Conservation (phyloP, 352 stramenopile genomes). For the Globisporangium iwayamae region DNA sequence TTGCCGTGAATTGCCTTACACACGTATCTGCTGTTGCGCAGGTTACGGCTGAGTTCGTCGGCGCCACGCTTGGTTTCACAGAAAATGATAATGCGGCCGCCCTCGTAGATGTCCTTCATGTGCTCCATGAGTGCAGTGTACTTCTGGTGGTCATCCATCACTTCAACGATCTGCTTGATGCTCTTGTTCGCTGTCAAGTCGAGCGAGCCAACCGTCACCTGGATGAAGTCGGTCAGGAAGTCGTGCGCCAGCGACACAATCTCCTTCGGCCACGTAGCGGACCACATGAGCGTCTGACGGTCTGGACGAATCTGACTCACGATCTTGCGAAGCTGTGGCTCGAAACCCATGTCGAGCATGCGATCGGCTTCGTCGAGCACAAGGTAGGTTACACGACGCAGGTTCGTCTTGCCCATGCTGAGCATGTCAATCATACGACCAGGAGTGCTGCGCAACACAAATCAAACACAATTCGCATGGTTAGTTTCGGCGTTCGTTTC, state of each 20-base stretch:
- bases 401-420: slow-evolving; percentile 93
- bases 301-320: slow-evolving; percentile 97
- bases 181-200: slow-evolving; percentile 98
- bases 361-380: slow-evolving; percentile 98
- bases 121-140: slow-evolving; percentile 89
- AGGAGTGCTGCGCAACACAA: slow-evolving; percentile 68
- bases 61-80: slow-evolving; percentile 98
- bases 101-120: slow-evolving; percentile 85
- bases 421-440: slow-evolving; percentile 98
- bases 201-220: slow-evolving; percentile 94
- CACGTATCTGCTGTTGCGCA: slow-evolving; percentile 92
- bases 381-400: slow-evolving; percentile 97
- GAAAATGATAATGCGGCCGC: slow-evolving; percentile 97
- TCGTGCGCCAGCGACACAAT: slow-evolving; percentile 96
- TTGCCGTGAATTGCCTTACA: slow-evolving; percentile 99
- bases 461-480: background rate
- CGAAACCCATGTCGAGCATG: slow-evolving; percentile 96
- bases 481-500: background rate
- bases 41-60: slow-evolving; percentile 94
- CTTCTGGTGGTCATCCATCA: slow-evolving; percentile 96
- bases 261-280: slow-evolving; percentile 98
- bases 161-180: slow-evolving; percentile 97
- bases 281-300: slow-evolving; percentile 99
- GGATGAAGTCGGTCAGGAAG: slow-evolving; percentile 97
- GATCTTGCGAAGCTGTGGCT: slow-evolving; percentile 94